Percentiles rank a stretch among this genome's conserved stretches.
phyloP scores from a whole-genome alignment of 177 flowering plant genomes.

The Telopea speciosissima region DNA sequence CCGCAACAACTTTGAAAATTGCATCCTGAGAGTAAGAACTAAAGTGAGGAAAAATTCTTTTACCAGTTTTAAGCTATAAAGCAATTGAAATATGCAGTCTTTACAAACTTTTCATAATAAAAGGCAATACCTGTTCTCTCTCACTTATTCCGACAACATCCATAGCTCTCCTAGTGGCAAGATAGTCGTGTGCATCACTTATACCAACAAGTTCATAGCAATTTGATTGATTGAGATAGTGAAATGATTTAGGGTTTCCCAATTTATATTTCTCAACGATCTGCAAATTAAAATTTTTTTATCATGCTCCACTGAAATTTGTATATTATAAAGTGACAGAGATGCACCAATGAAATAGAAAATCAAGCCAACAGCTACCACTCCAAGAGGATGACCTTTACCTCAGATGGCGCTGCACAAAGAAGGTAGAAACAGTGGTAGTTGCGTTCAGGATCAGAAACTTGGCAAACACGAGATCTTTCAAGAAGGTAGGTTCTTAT shows the following conservation, averaged over 20 bases:
- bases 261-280: slow-evolving; percentile 71
- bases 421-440: slow-evolving; percentile 89
- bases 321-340: not conserved
- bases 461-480: slow-evolving; percentile 91
- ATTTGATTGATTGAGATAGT: slow-evolving; percentile 79
- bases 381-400: slow-evolving; percentile 13
- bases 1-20: slow-evolving; percentile 73
- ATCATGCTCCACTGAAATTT: not conserved
- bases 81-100: not conserved
- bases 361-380: slow-evolving; percentile 4
- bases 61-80: slow-evolving; percentile 1
- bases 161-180: slow-evolving; percentile 86
- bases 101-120: not conserved
- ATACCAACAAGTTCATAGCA: slow-evolving; percentile 76
- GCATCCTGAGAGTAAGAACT: slow-evolving; percentile 49
- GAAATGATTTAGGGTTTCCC: slow-evolving; percentile 76
- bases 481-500: slow-evolving; percentile 86
- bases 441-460: slow-evolving; percentile 90
- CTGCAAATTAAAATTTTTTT: slow-evolving; percentile 29
- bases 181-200: slow-evolving; percentile 66
- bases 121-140: slow-evolving; percentile 55
- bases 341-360: slow-evolving; percentile 1
- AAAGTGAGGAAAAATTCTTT: not conserved
- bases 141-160: slow-evolving; percentile 73
- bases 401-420: slow-evolving; percentile 87